Conservation (phyloP, 2,329 filamentous ascomycete species). For the Ceratocystis smalleyi region DNA sequence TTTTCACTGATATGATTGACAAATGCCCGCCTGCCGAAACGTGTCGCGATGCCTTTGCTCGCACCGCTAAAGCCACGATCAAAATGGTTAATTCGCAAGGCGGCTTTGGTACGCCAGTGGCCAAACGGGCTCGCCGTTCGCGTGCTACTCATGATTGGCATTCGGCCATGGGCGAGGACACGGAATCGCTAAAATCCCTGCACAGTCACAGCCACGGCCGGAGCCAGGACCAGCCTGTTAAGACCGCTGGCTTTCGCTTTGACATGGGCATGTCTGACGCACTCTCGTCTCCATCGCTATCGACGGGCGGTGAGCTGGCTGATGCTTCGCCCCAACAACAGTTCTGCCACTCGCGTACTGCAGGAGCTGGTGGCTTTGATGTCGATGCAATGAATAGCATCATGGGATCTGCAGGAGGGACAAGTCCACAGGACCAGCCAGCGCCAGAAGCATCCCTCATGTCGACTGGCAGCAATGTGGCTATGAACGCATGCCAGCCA, state of each 20-base stretch:
- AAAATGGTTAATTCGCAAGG: slow-evolving; percentile 85
- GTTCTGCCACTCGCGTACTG: slow-evolving; percentile 21
- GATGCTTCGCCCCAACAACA: slow-evolving; percentile 23
- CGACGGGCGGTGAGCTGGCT: slow-evolving; percentile 26
- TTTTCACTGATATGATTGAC: slow-evolving; percentile 78
- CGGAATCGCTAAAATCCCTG: slow-evolving; percentile 16
- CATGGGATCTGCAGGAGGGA: not conserved
- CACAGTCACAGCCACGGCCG: slow-evolving; percentile 5
- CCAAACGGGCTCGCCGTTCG: slow-evolving; percentile 22
- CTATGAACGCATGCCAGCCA: not conserved
- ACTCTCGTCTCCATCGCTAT: slow-evolving; percentile 29
- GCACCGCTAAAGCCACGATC: slow-evolving; percentile 88
- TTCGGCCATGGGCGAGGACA: slow-evolving; percentile 20
- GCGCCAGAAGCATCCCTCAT: not conserved
- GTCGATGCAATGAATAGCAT: not conserved
- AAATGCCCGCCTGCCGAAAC: slow-evolving; percentile 92
- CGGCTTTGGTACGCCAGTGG: slow-evolving; percentile 46
- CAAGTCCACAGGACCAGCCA: not conserved
- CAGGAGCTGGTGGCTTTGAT: slow-evolving; percentile 1
- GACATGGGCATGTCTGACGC: slow-evolving; percentile 28
- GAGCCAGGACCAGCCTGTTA: not conserved
- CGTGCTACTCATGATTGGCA: slow-evolving; percentile 22
- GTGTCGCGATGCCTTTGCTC: slow-evolving; percentile 84
- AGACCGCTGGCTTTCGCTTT: slow-evolving; percentile 20
- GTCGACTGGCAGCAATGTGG: not conserved